Evolutionary conservation across 768 basidiomycete genomes (phyloP), one percentile per base, ranked within the genome.

Genomic region (Naematelia encephala): DNA sequence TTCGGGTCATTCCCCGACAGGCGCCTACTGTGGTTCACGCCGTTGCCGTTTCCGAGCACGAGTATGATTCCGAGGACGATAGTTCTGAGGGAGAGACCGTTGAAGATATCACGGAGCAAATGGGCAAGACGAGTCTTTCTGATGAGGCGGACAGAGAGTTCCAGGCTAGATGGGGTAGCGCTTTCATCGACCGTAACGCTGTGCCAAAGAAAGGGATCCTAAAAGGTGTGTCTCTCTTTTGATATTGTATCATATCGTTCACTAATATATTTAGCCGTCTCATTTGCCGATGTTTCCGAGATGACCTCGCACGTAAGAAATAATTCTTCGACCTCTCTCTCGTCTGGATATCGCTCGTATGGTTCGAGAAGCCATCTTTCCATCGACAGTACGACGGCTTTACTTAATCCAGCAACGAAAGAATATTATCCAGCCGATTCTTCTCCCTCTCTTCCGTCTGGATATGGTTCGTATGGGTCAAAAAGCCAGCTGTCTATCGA

Each of bases 151-250:
- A 80, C 23, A 79, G 75, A 25, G 84, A 84, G 30, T 82, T 84
- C 57, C 87, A 88, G 68, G 84, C 29, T 82, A 86, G 62, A 69
- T 91, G 59, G 84, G 90, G 67, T 78, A 88, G 67, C 87, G 87
- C 73, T 67, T 87, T 25, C 87, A 93, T 80, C 80, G 84, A 77
- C 79, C 82, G 39, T 80, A 83, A 66, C 69, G 79, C 59, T 13
- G 68, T 62, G 63, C 91, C 90, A 2, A 79, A 84, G 26, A 89
- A 82, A 76, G 91, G 94, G 21, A 97, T 99, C 57, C 79, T 99
- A 62, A 99, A 97, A 81, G 78, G 90, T 90, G 77, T 74, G 86
- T 84, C 12, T 22, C 13, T n/a, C 29, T 28, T 19, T 23, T 46
- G 26, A 50, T 4, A 21, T 16, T 23, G 48, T 1, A 12, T 14